phyloP scores from a whole-genome alignment of 129 eudicot genomes.

The Logfia minima region DNA sequence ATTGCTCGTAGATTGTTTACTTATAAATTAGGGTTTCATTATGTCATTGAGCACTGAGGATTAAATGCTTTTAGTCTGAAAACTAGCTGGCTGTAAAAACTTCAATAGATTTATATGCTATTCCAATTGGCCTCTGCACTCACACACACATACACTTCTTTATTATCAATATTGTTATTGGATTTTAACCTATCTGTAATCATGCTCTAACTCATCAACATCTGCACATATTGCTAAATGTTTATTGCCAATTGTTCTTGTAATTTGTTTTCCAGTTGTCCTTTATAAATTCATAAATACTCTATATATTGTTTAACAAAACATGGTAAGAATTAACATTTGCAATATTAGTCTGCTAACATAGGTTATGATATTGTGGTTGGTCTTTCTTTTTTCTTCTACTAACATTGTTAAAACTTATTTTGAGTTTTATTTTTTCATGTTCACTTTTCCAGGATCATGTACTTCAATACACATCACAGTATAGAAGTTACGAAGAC shows the following conservation, averaged over 20 bases:
- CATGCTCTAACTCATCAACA: background rate
- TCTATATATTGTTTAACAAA: no score
- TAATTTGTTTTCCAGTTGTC: background rate
- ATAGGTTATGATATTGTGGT: background rate
- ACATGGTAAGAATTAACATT: no score
- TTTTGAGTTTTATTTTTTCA: background rate
- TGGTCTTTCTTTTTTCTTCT: background rate
- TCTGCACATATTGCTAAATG: background rate
- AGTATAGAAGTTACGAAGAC: slow-evolving; percentile 62
- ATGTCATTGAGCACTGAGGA: background rate
- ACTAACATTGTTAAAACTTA: slow-evolving; percentile 8
- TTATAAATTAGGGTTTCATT: slow-evolving; percentile 16
- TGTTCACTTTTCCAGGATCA: slow-evolving; percentile 60
- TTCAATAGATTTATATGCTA: no score
- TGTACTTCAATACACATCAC: slow-evolving; percentile 47
- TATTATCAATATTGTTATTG: background rate
- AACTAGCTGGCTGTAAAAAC: no score
- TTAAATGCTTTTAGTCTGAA: no score
- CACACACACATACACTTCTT: background rate
- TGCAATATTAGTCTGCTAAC: background rate
- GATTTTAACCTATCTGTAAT: no score
- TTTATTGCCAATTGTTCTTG: background rate
- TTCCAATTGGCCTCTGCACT: no score
- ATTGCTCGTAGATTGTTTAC: slow-evolving; percentile 1
- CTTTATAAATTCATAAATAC: no score